Evolutionary conservation across 768 basidiomycete genomes (phyloP).

Genomic region (Leucosporidium creatinivorum): DNA sequence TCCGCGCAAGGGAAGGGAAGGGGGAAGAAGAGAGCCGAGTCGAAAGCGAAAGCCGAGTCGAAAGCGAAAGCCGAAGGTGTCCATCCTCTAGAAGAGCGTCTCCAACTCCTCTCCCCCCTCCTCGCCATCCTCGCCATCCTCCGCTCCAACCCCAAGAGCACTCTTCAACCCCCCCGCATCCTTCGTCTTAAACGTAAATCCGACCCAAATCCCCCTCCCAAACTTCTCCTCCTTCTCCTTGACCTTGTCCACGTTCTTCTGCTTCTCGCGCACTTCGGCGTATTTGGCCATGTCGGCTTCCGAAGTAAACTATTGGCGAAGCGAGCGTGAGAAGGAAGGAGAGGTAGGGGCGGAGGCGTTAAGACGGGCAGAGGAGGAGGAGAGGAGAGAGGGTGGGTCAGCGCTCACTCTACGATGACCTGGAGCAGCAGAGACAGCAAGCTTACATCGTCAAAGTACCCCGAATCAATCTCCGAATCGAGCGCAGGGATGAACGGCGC

Average conservation of each 20-base stretch:
- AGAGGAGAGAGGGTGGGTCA: slow-evolving; percentile 16
- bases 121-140: no score
- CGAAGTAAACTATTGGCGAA: slow-evolving; percentile 47
- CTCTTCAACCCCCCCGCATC: neutral
- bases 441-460: slow-evolving; percentile 37
- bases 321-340: slow-evolving; percentile 11
- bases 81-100: no score
- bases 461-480: slow-evolving; percentile 74
- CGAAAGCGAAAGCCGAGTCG: no score
- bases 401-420: no score
- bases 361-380: no score
- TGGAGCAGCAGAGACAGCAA: slow-evolving; percentile 1
- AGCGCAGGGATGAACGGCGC: slow-evolving; percentile 92
- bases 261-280: slow-evolving; percentile 95
- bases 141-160: no score
- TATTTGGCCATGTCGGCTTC: slow-evolving; percentile 97
- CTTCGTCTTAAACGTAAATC: slow-evolving; percentile 39
- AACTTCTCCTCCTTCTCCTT: slow-evolving; percentile 69
- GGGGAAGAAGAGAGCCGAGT: no score
- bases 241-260: slow-evolving; percentile 78
- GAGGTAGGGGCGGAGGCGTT: no score
- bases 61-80: no score
- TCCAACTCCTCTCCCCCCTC: no score
- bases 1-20: no score
- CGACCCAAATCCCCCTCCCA: slow-evolving; percentile 38